These are phyloP conservation scores for Trichosanthes truncata DNA, from an alignment of 306 rosid genomes.

Conservation along the genomic window DNA sequence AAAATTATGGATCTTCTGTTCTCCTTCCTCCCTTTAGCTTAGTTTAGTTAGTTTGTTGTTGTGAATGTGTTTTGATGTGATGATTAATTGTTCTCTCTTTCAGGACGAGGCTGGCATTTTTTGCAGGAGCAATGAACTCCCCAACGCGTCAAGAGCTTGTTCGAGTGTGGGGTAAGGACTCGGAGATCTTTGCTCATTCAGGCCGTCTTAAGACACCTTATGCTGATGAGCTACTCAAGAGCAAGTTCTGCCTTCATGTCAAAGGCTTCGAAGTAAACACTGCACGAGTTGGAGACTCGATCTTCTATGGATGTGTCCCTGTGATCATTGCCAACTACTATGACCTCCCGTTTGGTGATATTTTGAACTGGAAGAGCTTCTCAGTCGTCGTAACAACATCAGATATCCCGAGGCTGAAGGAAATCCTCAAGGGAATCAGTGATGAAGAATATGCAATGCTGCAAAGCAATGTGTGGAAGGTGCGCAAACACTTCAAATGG, in stretches of 20 bases:
- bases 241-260: conserved; percentile 86
- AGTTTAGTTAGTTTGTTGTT: background rate
- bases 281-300: conserved; percentile 64
- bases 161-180: conserved; percentile 54
- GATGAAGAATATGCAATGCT: conserved; percentile 34
- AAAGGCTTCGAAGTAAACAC: conserved; percentile 89
- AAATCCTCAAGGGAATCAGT: conserved; percentile 42
- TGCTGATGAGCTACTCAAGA: conserved; percentile 57
- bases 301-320: conserved; percentile 80
- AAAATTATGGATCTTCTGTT: background rate
- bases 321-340: conserved; percentile 69
- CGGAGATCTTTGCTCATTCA: conserved; percentile 58
- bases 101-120: conserved; percentile 74
- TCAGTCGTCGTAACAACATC: conserved; percentile 41
- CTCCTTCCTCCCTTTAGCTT: background rate
- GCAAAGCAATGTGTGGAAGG: conserved; percentile 53
- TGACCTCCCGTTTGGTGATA: conserved; percentile 71
- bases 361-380: conserved; percentile 66
- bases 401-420: conserved; percentile 58
- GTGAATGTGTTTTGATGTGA: background rate
- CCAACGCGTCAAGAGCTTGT: conserved; percentile 38
- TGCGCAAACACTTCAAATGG: conserved; percentile 75
- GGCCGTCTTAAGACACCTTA: conserved; percentile 73
- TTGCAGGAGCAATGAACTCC: conserved; percentile 74
- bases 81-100: background rate